Evolutionary conservation across 495 filamentous ascomycete genomes (phyloP), one percentile per base, ranked within the genome.

Genomic region (Penicillium cataractarum): DNA sequence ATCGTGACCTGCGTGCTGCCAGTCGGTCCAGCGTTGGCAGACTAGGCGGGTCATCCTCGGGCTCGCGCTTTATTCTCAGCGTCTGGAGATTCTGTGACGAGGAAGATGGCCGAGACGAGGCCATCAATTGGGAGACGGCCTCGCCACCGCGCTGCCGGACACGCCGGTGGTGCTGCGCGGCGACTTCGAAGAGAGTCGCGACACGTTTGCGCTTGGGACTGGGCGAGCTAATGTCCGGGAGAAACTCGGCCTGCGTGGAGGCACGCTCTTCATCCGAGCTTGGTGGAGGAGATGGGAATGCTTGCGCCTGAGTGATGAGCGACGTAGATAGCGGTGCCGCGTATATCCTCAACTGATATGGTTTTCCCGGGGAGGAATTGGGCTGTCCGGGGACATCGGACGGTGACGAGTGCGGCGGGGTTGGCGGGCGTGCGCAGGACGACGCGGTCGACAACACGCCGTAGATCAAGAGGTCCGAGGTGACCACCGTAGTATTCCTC

Each of bases 401-500:
- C 1, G 76, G 79, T 2, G 79, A 81, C 5, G 78, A 84, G 31
- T 71, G 68, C 12, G 82, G 80, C 6, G 84, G 82, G 21, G 83
- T 82, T 6, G 80, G 83, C 33, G 72, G 78, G 26, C 75, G 72
- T 32, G 73, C 64, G 37, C 65, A 69, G 6, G 69, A 67, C 22
- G 68, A 63, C 7, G 64, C 50, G 56, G 62, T 72, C 10, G 75
- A 78, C 44, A 82, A 42, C 13, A 80, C 68, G 39, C 78, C 84
- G 56, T 87, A 87, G 26, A 89, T 72, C 24, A 89, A 67, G 8
- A 89, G 60, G 57, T 87, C 84, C 12, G 86, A 83, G 4, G 80
- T 71, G 15, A 65, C 56, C 12, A 73, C 60, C 6, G 58, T 65
- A 9, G 69, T 61, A 49, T 57, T 56, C 50, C 66, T 72, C 27